These are phyloP conservation scores for Colletotrichum caudatum DNA, from an alignment of 2,329 filamentous ascomycete species.

Conservation along the genomic window DNA sequence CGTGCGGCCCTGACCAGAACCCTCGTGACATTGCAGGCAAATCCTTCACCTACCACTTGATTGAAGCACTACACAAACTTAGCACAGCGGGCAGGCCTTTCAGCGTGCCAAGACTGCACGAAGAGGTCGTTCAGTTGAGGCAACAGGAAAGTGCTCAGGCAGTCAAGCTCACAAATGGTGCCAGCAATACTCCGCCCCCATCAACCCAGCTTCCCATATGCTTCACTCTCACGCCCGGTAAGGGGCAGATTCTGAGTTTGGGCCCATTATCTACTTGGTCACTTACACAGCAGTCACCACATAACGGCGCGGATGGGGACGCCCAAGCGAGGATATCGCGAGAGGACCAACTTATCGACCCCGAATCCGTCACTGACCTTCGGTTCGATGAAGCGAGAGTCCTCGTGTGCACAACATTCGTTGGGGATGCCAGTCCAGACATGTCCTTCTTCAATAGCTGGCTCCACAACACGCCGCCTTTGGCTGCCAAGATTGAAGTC, in stretches of 20 bases:
- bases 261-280: constrained; percentile 57
- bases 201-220: constrained; percentile 60
- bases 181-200: constrained; percentile 52
- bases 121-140: constrained; percentile 63
- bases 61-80: constrained; percentile 67
- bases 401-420: constrained; percentile 75
- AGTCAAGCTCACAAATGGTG: constrained; percentile 59
- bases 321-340: constrained; percentile 44
- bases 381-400: constrained; percentile 73
- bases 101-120: constrained; percentile 66
- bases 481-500: constrained; percentile 70
- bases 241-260: constrained; percentile 65
- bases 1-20: constrained; percentile 66
- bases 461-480: constrained; percentile 69
- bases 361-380: constrained; percentile 64
- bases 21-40: constrained; percentile 58
- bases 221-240: constrained; percentile 67
- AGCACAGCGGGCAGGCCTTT: constrained; percentile 64
- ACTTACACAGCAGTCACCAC: constrained; percentile 48
- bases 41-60: constrained; percentile 70
- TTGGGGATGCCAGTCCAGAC: constrained; percentile 73
- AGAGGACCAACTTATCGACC: constrained; percentile 60
- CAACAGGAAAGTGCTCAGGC: constrained; percentile 59
- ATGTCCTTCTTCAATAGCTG: constrained; percentile 76
- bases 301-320: constrained; percentile 41